These are phyloP conservation scores for Rhododendron molle DNA, from an alignment of 148 eudicot genomes.

Conservation along the genomic window DNA sequence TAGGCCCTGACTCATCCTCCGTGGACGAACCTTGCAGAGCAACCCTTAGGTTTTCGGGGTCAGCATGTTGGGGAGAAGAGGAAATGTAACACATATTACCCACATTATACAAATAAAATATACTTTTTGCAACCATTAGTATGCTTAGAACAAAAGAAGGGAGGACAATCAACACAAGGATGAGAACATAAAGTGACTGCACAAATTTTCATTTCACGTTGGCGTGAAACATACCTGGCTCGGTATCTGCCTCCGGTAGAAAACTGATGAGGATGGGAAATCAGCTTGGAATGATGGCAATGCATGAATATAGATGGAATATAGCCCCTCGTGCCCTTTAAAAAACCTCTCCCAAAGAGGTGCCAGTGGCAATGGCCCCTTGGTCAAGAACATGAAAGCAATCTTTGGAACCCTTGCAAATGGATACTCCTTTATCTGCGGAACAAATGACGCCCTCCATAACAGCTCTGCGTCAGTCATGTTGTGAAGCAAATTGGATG, in stretches of 20 bases:
- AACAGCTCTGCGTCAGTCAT: conserved; percentile 77
- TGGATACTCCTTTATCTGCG: conserved; percentile 57
- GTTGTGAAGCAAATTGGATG: conserved; percentile 61
- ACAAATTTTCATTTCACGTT: background rate
- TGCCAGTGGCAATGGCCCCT: conserved; percentile 86
- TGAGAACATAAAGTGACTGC: background rate
- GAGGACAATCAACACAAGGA: background rate
- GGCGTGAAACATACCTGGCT: conserved; percentile 59
- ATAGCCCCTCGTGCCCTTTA: conserved; percentile 54
- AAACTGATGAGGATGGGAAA: conserved; percentile 61
- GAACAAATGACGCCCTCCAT: conserved; percentile 78
- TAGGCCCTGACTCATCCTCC: too few relatives aligned
- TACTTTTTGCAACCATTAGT: background rate
- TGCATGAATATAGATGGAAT: conserved; percentile 78
- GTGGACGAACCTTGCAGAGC: too few relatives aligned
- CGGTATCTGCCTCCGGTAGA: conserved; percentile 73
- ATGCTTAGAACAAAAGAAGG: background rate
- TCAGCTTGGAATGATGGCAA: conserved; percentile 46
- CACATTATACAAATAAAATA: background rate
- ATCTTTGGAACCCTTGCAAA: conserved; percentile 64
- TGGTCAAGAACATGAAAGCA: conserved; percentile 94
- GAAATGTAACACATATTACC: background rate
- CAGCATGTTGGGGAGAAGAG: background rate
- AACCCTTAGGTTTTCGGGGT: background rate
- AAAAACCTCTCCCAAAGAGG: conserved; percentile 30